A percentile compares a stretch with the other conserved stretches of the same genome.
Conservation (phyloP, 139 green algal species). For the Zygnema circumcarinatum region DNA sequence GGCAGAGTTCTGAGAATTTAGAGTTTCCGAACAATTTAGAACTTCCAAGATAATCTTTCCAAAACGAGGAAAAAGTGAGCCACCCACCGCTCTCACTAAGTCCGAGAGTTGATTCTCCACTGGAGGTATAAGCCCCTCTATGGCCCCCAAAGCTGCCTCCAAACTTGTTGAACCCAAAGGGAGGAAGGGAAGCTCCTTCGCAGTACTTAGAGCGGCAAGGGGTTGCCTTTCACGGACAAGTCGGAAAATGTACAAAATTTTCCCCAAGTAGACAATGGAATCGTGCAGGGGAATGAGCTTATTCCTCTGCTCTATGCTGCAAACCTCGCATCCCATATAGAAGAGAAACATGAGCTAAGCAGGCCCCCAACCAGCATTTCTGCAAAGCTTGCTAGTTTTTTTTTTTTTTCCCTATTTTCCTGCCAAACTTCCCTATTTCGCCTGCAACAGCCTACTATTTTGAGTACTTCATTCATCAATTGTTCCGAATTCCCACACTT, state of each 20-base stretch:
- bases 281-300: not conserved
- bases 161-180: not conserved
- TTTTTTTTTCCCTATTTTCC: too few species aligned
- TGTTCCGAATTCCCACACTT: too few species aligned
- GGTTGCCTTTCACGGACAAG: not conserved
- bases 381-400: too few species aligned
- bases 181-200: not conserved
- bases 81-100: not conserved
- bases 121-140: not conserved
- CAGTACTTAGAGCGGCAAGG: not conserved
- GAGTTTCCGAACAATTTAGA: not conserved
- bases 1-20: too few species aligned
- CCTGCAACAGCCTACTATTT: too few species aligned
- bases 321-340: too few species aligned
- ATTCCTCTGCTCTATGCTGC: too few species aligned
- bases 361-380: too few species aligned
- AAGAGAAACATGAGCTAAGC: not conserved
- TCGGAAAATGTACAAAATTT: not conserved
- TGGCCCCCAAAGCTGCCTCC: not conserved
- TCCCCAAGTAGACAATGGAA: not conserved
- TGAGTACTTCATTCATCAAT: too few species aligned
- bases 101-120: not conserved
- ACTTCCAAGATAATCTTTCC: slow-evolving; percentile 2
- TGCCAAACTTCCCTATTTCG: too few species aligned
- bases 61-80: slow-evolving; percentile 11